Evolutionary conservation across 2,329 filamentous ascomycete genomes (phyloP).

Genomic region (Didymella sp.): DNA sequence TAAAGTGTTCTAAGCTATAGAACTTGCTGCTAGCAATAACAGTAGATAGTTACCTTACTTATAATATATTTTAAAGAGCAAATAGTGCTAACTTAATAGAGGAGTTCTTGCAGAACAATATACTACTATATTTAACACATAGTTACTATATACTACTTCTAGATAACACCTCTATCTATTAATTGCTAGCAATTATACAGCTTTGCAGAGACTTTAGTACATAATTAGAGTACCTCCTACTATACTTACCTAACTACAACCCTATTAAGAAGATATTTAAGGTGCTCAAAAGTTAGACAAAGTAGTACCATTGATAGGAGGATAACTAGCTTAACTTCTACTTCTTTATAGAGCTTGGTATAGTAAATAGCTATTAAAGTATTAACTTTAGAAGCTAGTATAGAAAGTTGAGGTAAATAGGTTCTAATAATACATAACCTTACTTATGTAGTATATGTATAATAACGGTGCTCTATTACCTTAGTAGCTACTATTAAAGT

Average conservation of each 20-base stretch:
- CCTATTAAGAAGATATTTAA: conserved; percentile 21
- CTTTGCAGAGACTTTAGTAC: conserved; percentile 3
- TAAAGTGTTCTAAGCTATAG: neutral
- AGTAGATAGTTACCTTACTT: neutral
- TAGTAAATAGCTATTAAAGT: neutral
- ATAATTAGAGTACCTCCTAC: conserved; percentile 17
- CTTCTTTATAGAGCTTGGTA: neutral
- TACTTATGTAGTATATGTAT: too few species aligned
- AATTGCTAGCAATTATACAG: neutral
- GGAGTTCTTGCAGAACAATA: conserved; percentile 1
- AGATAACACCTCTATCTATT: neutral
- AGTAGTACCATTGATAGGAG: neutral
- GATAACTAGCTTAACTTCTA: neutral
- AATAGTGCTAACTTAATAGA: conserved; percentile 7
- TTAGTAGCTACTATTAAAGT: too few species aligned
- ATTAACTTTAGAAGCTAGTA: neutral
- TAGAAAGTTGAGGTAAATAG: too few species aligned
- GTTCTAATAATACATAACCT: too few species aligned
- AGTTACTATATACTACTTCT: neutral
- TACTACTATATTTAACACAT: conserved; percentile 1
- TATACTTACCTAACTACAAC: conserved; percentile 23
- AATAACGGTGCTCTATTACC: too few species aligned
- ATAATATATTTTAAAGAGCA: neutral
- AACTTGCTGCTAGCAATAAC: neutral
- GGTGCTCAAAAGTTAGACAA: conserved; percentile 17